Evolutionary conservation across 345 rosid species (phyloP), one percentile per base, ranked within the genome.

Genomic region (Firmiana major): DNA sequence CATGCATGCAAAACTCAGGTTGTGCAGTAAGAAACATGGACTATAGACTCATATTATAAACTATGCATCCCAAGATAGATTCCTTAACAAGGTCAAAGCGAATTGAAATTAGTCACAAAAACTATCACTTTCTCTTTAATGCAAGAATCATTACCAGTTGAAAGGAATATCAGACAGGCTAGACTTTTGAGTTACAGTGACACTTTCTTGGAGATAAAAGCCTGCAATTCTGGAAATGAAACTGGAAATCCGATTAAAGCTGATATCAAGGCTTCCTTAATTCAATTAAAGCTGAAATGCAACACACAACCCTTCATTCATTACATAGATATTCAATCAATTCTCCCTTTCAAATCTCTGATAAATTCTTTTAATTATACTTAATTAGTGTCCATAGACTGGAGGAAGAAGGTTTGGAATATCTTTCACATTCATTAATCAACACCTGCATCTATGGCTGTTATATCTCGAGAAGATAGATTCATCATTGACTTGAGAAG

Each of bases 1-100:
- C 34, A 67, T 45, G 54, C 54, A 43, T 45, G 54, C 9, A 46
- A 6, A 24, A 68, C 7, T 6, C 73, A 68, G 57, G 38, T 46
- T 46, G 45, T 38, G 69, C 48, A 19, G 28, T 38, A 38, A 38
- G 28, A 40, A 31, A 31, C 34, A 31, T 31, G 34, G 34, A 31
- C 34, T 31, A 1, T 31, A 31, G 34, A 31, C 34, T 31, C 34
- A 1, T 31, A 31, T 31, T 31, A 31, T 67, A 67, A 43, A 67
- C 72, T 22, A 67, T 68, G 55, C 55, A 68, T 68, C 73, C 73
- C 73, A 24, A 68, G 22, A 68, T 45, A 45, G 73, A 68, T 68
- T 46, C 40, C 45, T 67, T 6, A 67, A 67, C 72, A 45, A 67
- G 5, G 54, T 68, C 55, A 68, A 55, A 1, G 0, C 13, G 7